Evolutionary conservation across 306 rosid species (phyloP).

Genomic region (Luffa acutangula): DNA sequence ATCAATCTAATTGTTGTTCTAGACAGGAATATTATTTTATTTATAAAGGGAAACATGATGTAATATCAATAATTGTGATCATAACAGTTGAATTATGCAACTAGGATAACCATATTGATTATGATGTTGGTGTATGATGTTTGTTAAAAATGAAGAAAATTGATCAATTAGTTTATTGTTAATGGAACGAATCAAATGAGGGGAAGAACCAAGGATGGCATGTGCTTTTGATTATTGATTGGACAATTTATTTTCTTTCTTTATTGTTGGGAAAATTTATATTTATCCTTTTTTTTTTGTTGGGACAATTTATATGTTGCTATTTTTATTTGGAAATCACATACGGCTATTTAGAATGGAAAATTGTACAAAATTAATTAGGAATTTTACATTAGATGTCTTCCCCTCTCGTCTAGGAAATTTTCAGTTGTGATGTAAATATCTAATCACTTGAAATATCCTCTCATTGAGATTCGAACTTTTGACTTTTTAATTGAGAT

Average conservation of each 20-base stretch:
- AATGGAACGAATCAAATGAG: slow-evolving; percentile 10
- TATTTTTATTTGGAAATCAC: not conserved
- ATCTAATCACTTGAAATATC: not conserved
- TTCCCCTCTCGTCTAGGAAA: not conserved
- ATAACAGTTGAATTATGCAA: slow-evolving; percentile 11
- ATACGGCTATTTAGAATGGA: not conserved
- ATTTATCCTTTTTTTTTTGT: not conserved
- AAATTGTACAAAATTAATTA: not conserved
- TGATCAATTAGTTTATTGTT: slow-evolving; percentile 1
- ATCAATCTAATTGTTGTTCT: not conserved
- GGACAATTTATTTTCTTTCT: not conserved
- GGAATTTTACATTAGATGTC: not conserved
- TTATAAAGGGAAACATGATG: slow-evolving; percentile 5
- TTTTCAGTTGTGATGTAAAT: not conserved
- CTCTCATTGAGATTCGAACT: not conserved
- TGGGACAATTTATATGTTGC: not conserved
- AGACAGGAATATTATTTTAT: not conserved
- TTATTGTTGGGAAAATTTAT: not conserved
- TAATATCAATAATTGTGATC: slow-evolving; percentile 6
- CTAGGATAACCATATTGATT: slow-evolving; percentile 13
- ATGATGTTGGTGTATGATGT: not conserved
- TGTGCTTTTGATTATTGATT: slow-evolving; percentile 9
- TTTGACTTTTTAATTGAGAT: no score
- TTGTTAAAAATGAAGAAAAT: not conserved
- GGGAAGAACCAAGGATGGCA: slow-evolving; percentile 12